These are phyloP conservation scores for Filobasidium wieringae DNA, from an alignment of 768 basidiomycete species.

Conservation along the genomic window DNA sequence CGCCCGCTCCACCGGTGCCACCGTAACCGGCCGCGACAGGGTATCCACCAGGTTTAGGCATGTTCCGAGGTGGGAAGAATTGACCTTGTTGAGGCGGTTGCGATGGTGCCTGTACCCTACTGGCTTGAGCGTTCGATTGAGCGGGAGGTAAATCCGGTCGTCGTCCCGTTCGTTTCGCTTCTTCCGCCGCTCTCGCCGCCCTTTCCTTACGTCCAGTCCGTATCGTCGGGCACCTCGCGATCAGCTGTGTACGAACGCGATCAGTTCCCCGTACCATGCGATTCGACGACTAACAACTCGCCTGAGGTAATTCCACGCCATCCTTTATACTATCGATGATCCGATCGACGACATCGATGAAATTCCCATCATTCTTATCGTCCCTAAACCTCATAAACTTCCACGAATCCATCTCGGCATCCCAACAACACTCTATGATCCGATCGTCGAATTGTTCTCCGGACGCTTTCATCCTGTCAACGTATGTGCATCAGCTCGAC, in stretches of 20 bases:
- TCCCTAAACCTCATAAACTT: conserved; percentile 85
- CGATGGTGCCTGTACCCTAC: too few species aligned
- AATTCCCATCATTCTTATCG: conserved; percentile 90
- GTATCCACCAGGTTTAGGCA: neutral
- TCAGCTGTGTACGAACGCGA: conserved; percentile 45
- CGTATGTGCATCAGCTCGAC: neutral
- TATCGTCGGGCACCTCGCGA: conserved; percentile 49
- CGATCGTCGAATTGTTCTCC: conserved; percentile 87
- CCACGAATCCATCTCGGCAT: conserved; percentile 55
- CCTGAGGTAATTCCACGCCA: conserved; percentile 79
- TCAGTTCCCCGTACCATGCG: neutral
- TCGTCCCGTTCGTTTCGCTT: neutral
- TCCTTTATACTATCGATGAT: conserved; percentile 85
- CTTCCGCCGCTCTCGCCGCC: conserved; percentile 1
- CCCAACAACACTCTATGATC: conserved; percentile 90
- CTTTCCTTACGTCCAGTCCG: conserved; percentile 9
- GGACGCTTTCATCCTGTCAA: conserved; percentile 61
- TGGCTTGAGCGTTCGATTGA: neutral
- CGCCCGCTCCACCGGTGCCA: neutral
- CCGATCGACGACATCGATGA: conserved; percentile 66
- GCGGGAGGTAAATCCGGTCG: neutral
- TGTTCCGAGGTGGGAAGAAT: neutral
- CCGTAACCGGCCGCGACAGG: neutral
- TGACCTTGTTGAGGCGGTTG: too few species aligned
- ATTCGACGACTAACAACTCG: conserved; percentile 40